These are phyloP conservation scores for Heimioporus sp. DNA, from an alignment of 768 basidiomycete species.

Conservation along the genomic window DNA sequence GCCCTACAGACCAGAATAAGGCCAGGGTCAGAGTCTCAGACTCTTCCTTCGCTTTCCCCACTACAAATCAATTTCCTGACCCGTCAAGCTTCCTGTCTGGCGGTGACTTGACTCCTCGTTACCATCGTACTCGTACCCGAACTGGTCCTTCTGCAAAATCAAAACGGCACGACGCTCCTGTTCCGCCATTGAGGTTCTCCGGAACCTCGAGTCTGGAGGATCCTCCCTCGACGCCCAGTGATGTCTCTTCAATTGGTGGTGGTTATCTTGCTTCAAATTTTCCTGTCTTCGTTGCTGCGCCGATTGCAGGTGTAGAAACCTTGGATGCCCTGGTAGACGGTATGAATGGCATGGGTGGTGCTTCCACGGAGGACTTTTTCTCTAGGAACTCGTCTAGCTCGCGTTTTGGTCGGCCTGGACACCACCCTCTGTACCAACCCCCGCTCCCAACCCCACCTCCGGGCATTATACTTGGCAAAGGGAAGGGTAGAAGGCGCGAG, in stretches of 20 bases:
- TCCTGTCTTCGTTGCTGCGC: constrained; percentile 72
- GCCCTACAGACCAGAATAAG: constrained; percentile 24
- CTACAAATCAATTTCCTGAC: constrained; percentile 26
- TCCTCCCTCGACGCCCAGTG: constrained; percentile 68
- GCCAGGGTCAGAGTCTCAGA: constrained; percentile 25
- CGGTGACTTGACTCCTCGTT: constrained; percentile 35
- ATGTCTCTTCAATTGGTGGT: constrained; percentile 31
- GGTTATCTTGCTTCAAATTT: constrained; percentile 40
- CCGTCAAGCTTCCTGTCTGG: constrained; percentile 21
- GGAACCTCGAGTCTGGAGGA: constrained; percentile 74
- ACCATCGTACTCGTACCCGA: constrained; percentile 50
- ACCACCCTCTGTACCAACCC: constrained; percentile 79
- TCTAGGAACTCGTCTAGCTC: constrained; percentile 43
- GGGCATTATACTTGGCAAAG: constrained; percentile 65
- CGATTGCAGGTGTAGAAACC: constrained; percentile 75
- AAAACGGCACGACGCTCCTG: constrained; percentile 42
- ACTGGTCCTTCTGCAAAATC: constrained; percentile 54
- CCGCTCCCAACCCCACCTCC: constrained; percentile 84
- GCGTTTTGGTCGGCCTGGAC: constrained; percentile 55
- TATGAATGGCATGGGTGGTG: constrained; percentile 87
- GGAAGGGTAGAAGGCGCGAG: constrained; percentile 29
- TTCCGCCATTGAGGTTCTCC: constrained; percentile 60
- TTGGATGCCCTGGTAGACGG: constrained; percentile 89
- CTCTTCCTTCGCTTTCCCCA: constrained; percentile 27
- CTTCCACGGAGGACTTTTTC: constrained; percentile 53